A percentile compares a stretch with the other conserved stretches of the same genome.
These are phyloP conservation scores for Lipomyces spencermartinsiae DNA, from an alignment of 805 yeast genomes.

Conservation along the genomic window DNA sequence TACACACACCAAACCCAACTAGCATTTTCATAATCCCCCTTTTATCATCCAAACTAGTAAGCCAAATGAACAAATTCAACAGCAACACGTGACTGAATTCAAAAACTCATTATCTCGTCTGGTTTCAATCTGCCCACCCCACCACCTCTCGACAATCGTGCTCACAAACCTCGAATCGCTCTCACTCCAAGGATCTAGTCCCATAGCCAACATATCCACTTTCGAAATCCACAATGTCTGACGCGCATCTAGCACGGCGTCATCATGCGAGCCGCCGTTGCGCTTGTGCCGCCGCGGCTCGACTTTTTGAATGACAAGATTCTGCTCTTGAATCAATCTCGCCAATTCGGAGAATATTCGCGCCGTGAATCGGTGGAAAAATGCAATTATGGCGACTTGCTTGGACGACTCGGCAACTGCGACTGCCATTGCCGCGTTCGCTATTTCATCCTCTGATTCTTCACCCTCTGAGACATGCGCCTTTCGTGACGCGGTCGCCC, in stretches of 20 bases:
- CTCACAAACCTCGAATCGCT: constrained; percentile 55
- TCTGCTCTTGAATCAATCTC: constrained; percentile 32
- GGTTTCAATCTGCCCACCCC: constrained; percentile 53
- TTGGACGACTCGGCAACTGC: constrained; percentile 32
- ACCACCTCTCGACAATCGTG: constrained; percentile 55
- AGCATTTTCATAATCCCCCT: background rate
- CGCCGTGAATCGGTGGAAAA: constrained; percentile 40
- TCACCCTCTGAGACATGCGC: background rate
- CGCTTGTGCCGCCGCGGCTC: constrained; percentile 24
- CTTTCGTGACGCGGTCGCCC: constrained; percentile 15
- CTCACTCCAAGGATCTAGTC: constrained; percentile 60
- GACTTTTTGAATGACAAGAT: constrained; percentile 19
- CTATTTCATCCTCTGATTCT: constrained; percentile 17
- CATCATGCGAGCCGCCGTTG: background rate
- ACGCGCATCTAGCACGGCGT: background rate
- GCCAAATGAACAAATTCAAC: constrained; percentile 36
- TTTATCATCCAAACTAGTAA: background rate
- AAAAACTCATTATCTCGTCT: constrained; percentile 36
- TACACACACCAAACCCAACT: background rate
- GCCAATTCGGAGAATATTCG: constrained; percentile 32
- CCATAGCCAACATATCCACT: constrained; percentile 61
- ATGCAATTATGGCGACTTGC: constrained; percentile 40
- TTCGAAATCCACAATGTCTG: constrained; percentile 40
- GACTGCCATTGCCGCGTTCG: constrained; percentile 13
- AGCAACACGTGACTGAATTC: constrained; percentile 44